These are phyloP conservation scores for Xylariaceae sp. DNA, from an alignment of 2,329 filamentous ascomycete genomes.

Conservation along the genomic window DNA sequence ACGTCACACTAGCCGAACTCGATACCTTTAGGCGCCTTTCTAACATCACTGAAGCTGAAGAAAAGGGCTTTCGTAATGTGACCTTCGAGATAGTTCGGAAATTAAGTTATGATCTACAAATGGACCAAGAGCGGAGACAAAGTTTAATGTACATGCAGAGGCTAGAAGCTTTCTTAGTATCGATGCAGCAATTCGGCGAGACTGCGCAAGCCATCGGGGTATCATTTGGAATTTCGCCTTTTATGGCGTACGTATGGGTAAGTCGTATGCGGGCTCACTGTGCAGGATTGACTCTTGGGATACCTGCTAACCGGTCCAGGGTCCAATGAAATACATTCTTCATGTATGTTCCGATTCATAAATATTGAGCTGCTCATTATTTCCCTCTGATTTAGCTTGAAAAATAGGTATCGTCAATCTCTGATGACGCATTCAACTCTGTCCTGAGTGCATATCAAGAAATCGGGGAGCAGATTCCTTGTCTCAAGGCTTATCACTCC, in stretches of 20 bases:
- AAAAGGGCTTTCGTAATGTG: slow-evolving; percentile 5
- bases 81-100: slow-evolving; percentile 25
- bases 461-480: slow-evolving; percentile 48
- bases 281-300: not conserved
- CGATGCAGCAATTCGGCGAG: slow-evolving; percentile 47
- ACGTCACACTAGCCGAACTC: not conserved
- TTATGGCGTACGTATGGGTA: slow-evolving; percentile 45
- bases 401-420: slow-evolving; percentile 11
- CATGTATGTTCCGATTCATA: too few species aligned
- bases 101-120: slow-evolving; percentile 39
- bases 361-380: too few species aligned
- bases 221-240: slow-evolving; percentile 37
- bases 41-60: not conserved
- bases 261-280: not conserved
- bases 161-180: slow-evolving; percentile 41
- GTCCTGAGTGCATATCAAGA: slow-evolving; percentile 47
- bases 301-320: slow-evolving; percentile 25
- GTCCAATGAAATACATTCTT: slow-evolving; percentile 48
- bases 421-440: slow-evolving; percentile 44
- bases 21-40: slow-evolving; percentile 2
- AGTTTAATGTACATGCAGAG: slow-evolving; percentile 40
- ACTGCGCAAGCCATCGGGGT: slow-evolving; percentile 43
- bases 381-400: not conserved
- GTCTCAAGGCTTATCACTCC: slow-evolving; percentile 42
- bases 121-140: slow-evolving; percentile 34